phyloP scores from a whole-genome alignment of 2,329 filamentous ascomycete species.

The Trichoderma lentiforme region DNA sequence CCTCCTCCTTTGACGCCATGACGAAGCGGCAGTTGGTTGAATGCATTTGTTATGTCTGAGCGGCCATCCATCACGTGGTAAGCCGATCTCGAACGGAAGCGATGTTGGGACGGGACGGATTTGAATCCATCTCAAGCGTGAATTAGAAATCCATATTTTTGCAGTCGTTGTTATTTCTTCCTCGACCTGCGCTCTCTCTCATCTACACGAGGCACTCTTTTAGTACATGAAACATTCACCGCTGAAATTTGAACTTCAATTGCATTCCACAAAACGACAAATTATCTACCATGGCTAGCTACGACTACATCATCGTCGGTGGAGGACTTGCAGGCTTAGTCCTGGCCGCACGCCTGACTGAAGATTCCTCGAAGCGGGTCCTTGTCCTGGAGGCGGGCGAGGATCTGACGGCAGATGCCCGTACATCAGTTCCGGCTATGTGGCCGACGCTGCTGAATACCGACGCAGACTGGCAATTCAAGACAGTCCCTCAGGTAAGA shows the following conservation, averaged over 20 bases:
- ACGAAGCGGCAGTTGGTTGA: neutral
- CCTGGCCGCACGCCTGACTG: conserved; percentile 28
- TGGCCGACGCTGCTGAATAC: conserved; percentile 26
- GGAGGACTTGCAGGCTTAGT: conserved; percentile 32
- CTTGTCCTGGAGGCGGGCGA: conserved; percentile 31
- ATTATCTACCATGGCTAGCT: neutral
- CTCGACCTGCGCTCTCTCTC: neutral
- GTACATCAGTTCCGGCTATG: conserved; percentile 26
- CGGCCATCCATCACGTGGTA: neutral
- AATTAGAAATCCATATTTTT: neutral
- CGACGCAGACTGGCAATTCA: conserved; percentile 27
- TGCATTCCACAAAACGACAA: too few species aligned
- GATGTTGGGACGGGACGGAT: neutral
- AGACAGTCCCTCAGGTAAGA: conserved; percentile 26
- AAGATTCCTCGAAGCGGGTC: conserved; percentile 24
- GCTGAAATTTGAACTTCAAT: neutral
- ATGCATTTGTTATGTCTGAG: neutral
- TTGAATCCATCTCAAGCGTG: neutral
- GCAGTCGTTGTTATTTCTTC: neutral
- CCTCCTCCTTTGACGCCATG: neutral
- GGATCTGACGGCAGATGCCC: conserved; percentile 27
- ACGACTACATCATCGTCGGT: conserved; percentile 27
- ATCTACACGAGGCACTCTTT: neutral
- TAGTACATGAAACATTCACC: neutral
- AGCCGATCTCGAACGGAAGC: neutral